Conservation (phyloP, 106 monocot species). For the Vanilla planifolia region DNA sequence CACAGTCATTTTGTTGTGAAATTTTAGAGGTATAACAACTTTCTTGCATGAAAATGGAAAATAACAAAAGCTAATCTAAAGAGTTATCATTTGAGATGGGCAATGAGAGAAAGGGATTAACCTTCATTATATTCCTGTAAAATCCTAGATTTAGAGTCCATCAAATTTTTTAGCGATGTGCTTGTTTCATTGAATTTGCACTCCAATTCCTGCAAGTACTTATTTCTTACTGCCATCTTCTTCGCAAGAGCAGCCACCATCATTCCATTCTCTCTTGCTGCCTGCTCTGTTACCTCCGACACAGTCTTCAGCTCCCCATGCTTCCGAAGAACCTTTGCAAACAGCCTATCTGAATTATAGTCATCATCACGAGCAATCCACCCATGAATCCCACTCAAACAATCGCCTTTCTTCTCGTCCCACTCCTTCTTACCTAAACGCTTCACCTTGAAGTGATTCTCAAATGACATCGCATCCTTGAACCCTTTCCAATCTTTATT, state of each 20-base stretch:
- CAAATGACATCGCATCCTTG: constrained; percentile 79
- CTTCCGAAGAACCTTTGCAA: constrained; percentile 46
- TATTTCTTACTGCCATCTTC: constrained; percentile 34
- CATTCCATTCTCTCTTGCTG: constrained; percentile 28
- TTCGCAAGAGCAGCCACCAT: constrained; percentile 36
- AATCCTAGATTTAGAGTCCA: constrained; percentile 23
- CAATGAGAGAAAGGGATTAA: not conserved
- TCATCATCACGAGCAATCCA: constrained; percentile 72
- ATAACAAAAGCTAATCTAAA: no score
- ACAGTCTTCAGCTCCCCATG: constrained; percentile 68
- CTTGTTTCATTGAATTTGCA: constrained; percentile 17
- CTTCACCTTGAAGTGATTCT: constrained; percentile 50
- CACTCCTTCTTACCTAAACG: constrained; percentile 55
- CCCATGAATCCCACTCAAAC: constrained; percentile 29
- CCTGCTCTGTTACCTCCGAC: constrained; percentile 32
- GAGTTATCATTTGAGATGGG: not conserved
- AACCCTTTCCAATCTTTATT: constrained; percentile 68
- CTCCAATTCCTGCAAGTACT: constrained; percentile 33
- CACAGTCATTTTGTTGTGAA: no score
- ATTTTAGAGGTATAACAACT: no score
- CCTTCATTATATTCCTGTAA: constrained; percentile 43
- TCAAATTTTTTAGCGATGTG: constrained; percentile 28
- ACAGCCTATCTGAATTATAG: constrained; percentile 23
- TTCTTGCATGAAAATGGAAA: no score
- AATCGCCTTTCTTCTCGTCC: constrained; percentile 30